Evolutionary conservation across 139 green algal species (phyloP).

Genomic region (Microglena sp.): DNA sequence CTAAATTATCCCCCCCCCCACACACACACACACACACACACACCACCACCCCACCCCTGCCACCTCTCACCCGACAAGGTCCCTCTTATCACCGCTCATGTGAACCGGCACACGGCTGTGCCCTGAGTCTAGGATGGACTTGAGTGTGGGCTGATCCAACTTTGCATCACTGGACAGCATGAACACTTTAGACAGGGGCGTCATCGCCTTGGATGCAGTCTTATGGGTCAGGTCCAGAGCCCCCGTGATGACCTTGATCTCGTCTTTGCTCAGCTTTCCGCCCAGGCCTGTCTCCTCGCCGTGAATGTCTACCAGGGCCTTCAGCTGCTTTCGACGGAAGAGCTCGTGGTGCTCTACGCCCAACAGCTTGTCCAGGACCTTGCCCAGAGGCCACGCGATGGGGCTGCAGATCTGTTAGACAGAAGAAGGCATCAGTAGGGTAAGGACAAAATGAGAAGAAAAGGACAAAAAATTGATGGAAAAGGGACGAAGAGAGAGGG

Average conservation of each 20-base stretch:
- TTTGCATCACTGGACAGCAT: constrained; percentile 49
- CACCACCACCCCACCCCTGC: no score
- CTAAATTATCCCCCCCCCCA: neutral
- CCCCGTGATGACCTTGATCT: constrained; percentile 48
- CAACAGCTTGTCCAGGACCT: constrained; percentile 70
- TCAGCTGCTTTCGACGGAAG: constrained; percentile 51
- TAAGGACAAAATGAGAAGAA: constrained; percentile 2
- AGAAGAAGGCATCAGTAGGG: neutral
- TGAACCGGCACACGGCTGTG: constrained; percentile 74
- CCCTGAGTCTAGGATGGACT: constrained; percentile 45
- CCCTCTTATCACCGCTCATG: constrained; percentile 19
- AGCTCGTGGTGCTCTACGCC: constrained; percentile 35
- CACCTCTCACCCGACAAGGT: constrained; percentile 9
- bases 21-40: neutral
- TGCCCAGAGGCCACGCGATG: constrained; percentile 45
- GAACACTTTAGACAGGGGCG: constrained; percentile 73
- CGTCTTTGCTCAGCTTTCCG: constrained; percentile 31
- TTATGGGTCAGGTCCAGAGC: constrained; percentile 79
- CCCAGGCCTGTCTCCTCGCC: constrained; percentile 30
- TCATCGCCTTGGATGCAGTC: constrained; percentile 67
- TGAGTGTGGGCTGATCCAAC: constrained; percentile 44
- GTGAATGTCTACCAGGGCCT: constrained; percentile 80
- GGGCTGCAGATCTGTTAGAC: constrained; percentile 20
- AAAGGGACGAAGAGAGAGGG: no score
- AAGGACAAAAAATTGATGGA: no score